phyloP scores from a whole-genome alignment of 164 flowering plant species.

The Vitis rupestris region DNA sequence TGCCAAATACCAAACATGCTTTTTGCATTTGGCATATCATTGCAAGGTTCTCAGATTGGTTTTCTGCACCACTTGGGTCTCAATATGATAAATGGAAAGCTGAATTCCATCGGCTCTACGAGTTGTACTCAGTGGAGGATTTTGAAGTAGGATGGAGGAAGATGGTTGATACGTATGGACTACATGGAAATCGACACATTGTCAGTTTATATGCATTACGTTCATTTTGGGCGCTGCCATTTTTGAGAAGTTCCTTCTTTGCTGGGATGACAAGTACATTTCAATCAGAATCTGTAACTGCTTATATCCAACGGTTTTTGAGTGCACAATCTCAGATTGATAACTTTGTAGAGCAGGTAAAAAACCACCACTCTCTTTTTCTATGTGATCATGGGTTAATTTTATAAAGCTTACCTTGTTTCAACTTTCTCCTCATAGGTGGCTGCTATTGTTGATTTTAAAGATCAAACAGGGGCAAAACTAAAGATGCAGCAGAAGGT shows the following conservation, averaged over 20 bases:
- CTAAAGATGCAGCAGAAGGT: constrained; percentile 52
- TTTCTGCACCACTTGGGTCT: constrained; percentile 60
- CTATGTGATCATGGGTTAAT: not conserved
- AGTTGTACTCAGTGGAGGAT: constrained; percentile 53
- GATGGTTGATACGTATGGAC: constrained; percentile 60
- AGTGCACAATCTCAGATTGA: constrained; percentile 62
- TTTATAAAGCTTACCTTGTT: constrained; percentile 9
- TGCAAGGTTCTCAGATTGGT: constrained; percentile 76
- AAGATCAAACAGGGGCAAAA: constrained; percentile 47
- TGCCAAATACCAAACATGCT: constrained; percentile 77
- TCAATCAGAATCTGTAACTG: constrained; percentile 56
- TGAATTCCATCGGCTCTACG: constrained; percentile 70
- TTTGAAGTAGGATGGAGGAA: constrained; percentile 76
- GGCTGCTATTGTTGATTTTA: constrained; percentile 46
- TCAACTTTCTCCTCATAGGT: constrained; percentile 36
- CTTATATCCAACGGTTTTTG: constrained; percentile 62
- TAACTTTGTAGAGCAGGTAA: constrained; percentile 62
- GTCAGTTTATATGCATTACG: constrained; percentile 63
- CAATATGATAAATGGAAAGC: constrained; percentile 74
- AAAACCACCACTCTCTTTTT: no score
- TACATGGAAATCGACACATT: constrained; percentile 67
- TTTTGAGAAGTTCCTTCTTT: constrained; percentile 63
- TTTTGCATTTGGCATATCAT: constrained; percentile 79
- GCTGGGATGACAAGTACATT: constrained; percentile 61
- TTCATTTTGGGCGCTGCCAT: constrained; percentile 71